Evolutionary conservation across 306 rosid genomes (phyloP), one percentile per base, ranked within the genome.

Genomic region (Carpinus fangiana): DNA sequence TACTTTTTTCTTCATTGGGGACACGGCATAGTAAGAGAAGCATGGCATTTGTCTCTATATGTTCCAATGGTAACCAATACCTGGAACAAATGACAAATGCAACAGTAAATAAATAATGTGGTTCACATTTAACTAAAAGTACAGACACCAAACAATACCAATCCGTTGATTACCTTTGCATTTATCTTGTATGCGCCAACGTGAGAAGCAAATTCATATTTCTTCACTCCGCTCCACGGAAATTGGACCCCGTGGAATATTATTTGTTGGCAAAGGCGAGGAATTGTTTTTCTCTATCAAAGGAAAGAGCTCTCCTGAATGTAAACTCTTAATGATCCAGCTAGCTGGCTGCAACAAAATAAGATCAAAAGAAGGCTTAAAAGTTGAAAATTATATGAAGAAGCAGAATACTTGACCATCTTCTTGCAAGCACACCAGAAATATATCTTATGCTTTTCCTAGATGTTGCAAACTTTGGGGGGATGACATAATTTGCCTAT

Each of bases 261-360:
- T 70, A 73, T 62, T 36, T 50, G 74, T 34, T 79, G 82, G 73
- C 78, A 78, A 78, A 6, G 76, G 55, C 28, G 75, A 43, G 47
- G 53, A 23, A 21, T 2, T 13, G 16, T 76, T 76, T 71, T 78
- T 78, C 62, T 87, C 84, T 7, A 73, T 21, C 52, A 89, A 74
- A 66, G 91, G 94, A 76, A 90, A 87, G 28, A 90, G 88, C 82
- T 86, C 84, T 64, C 94, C 97, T 8, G 86, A 82, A 88, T 90
- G 85, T 83, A 94, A 89, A 85, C 96, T 90, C 79, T 86, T 78
- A n/a, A 92, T 65, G 73, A 90, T 87, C 98, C 98, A 92, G 81
- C 88, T 85, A 64, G 67, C 83, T 18, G 94, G 83, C 98, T 92
- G 94, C 84, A 54, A 64, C 77, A 62, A 65, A 76, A 87, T 64